Evolutionary conservation across 805 yeast genomes (phyloP).

Genomic region (Yarrowia sp.): DNA sequence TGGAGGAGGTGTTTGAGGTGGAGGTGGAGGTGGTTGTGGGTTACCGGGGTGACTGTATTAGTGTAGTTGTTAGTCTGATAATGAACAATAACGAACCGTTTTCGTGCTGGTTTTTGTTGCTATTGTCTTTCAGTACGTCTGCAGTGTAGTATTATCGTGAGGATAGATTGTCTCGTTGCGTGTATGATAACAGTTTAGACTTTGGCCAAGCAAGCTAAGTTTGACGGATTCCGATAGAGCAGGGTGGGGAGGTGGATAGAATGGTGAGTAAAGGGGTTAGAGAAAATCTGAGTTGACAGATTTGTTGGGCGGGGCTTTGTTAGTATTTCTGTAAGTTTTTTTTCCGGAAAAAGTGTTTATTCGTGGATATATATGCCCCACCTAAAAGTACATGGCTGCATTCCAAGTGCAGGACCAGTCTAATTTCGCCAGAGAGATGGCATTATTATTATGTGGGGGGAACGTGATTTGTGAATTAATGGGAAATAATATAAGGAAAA

Average conservation of each 20-base stretch:
- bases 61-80: too few relatives aligned
- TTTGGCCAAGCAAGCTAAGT: constrained; percentile 1
- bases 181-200: background rate
- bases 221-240: background rate
- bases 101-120: too few relatives aligned
- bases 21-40: too few relatives aligned
- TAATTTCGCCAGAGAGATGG: background rate
- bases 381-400: background rate
- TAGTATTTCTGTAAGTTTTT: background rate
- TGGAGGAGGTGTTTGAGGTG: background rate
- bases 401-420: background rate
- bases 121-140: too few relatives aligned
- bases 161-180: background rate
- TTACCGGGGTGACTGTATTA: too few relatives aligned
- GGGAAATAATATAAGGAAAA: too few relatives aligned
- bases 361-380: too few relatives aligned
- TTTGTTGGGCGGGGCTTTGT: background rate
- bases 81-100: too few relatives aligned
- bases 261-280: background rate
- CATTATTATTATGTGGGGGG: background rate
- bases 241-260: background rate
- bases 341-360: too few relatives aligned
- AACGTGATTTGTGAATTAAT: background rate
- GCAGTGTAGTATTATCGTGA: too few relatives aligned
- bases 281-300: background rate